Conservation (phyloP, 2,329 filamentous ascomycete genomes). For the Xylariaceae sp. region DNA sequence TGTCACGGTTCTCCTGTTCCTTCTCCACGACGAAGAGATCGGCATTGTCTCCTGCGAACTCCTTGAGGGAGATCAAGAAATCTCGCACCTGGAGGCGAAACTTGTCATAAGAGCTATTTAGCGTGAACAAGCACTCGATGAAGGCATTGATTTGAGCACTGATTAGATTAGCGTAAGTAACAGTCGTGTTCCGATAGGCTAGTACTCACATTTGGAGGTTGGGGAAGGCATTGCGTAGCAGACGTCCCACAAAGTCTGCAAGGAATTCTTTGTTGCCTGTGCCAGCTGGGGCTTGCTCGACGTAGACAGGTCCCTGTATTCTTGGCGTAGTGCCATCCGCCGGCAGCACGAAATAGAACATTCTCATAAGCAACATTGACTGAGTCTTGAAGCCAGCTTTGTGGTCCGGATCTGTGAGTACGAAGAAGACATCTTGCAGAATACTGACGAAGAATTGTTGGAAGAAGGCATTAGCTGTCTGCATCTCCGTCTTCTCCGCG, state of each 20-base stretch:
- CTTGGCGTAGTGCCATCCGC: constrained; percentile 67
- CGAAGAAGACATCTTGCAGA: constrained; percentile 96
- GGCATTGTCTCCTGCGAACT: constrained; percentile 92
- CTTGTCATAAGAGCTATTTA: constrained; percentile 84
- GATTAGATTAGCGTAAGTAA: constrained; percentile 30
- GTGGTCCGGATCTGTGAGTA: constrained; percentile 94
- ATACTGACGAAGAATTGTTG: constrained; percentile 96
- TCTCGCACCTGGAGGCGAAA: constrained; percentile 96
- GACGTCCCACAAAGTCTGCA: constrained; percentile 76
- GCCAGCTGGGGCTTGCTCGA: constrained; percentile 75
- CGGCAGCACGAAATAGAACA: constrained; percentile 92
- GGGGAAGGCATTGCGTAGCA: constrained; percentile 86
- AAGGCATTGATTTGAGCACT: constrained; percentile 86
- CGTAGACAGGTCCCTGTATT: constrained; percentile 89
- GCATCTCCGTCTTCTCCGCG: constrained; percentile 80
- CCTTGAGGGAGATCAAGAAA: constrained; percentile 95
- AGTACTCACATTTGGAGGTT: constrained; percentile 79
- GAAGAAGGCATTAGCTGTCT: constrained; percentile 93
- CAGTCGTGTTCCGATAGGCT: not conserved
- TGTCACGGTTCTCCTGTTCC: constrained; percentile 83
- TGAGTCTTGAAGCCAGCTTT: constrained; percentile 99
- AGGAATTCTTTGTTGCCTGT: constrained; percentile 91
- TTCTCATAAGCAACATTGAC: constrained; percentile 84
- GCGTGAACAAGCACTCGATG: constrained; percentile 81
- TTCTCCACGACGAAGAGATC: constrained; percentile 93